Evolutionary conservation across 2,329 filamentous ascomycete genomes (phyloP), one percentile per base, ranked within the genome.

Genomic region (Talaromyces albobiverticillius): DNA sequence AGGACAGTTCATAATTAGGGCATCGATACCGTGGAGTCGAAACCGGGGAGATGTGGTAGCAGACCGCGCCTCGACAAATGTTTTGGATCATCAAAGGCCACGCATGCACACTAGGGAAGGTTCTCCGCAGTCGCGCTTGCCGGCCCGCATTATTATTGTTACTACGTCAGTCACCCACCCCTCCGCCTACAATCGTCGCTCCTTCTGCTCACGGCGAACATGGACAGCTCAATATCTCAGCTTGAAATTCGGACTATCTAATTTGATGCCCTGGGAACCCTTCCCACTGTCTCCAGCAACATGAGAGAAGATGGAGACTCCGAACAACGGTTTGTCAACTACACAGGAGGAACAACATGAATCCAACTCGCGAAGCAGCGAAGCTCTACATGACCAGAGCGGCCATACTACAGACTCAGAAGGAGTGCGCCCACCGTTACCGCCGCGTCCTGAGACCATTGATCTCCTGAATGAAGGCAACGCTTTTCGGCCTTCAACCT

Each of bases 371-470:
- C 53, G 31, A 14, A 38, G 13, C 47, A 29, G 26, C 22, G 10
- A 47, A 14, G 48, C 36, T 61, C 51, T 53, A 63, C 50, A 36
- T 14, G 32, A 34, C 7, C 9, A 47, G 22, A 9, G 53, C 40
- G 62, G 60, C 36, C 60, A 55, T 41, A 65, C 61, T 31, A 42
- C 56, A 20, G 67, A 64, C 52, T 61, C 62, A 25, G 69, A 73
- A 57, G 70, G 66, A 48, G 60, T 63, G 47, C 71, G 71, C 23
- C 77, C 77, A 25, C 72, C 76, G 41, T 64, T 79, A 23, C 77
- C 77, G 55, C 75, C 76, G 11, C 70, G 77, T 45, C 76, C 75
- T 20, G 71, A 67, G 31, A 69, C 68, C 6, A 64, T 75, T 41
- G 67, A 58, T 53, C 47, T 71, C 32, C 60, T 74, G 42, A 66